A percentile compares a stretch with the other conserved stretches of the same genome.
These are phyloP conservation scores for Wickerhamomyces silvicola DNA, from an alignment of 805 yeast species.

Conservation along the genomic window DNA sequence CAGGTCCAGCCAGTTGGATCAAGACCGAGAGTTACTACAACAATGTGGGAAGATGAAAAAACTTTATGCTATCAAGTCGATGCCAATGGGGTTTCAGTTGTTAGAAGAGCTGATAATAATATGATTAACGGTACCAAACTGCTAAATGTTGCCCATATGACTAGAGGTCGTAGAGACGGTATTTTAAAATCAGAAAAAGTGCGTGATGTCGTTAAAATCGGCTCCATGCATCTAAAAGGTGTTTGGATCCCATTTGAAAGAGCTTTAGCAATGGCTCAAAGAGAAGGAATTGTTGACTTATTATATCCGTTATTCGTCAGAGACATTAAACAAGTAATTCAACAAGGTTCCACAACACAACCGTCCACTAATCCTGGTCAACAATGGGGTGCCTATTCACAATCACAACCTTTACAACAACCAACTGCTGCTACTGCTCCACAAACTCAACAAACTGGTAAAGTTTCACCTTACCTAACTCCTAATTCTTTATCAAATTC, in stretches of 20 bases:
- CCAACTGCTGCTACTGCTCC: background rate
- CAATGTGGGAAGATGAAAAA: constrained; percentile 89
- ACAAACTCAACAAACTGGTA: constrained; percentile 3
- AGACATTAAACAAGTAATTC: constrained; percentile 51
- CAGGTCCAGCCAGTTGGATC: constrained; percentile 26
- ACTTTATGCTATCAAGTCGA: constrained; percentile 83
- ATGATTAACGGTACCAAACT: constrained; percentile 84
- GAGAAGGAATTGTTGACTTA: constrained; percentile 65
- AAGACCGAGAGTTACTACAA: constrained; percentile 64
- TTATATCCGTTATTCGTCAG: constrained; percentile 66
- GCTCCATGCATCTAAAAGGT: constrained; percentile 83
- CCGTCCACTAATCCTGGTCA: constrained; percentile 21
- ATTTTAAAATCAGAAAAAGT: constrained; percentile 70
- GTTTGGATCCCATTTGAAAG: constrained; percentile 88
- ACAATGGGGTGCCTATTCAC: constrained; percentile 6
- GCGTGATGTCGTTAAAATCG: constrained; percentile 77
- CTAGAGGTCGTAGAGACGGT: constrained; percentile 83
- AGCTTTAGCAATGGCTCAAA: constrained; percentile 74
- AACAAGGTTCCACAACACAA: constrained; percentile 28
- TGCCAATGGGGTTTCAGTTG: constrained; percentile 73
- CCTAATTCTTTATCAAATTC: constrained; percentile 18
- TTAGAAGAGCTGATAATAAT: constrained; percentile 77
- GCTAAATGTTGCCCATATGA: constrained; percentile 79
- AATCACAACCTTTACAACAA: constrained; percentile 2
- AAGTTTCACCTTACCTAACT: constrained; percentile 18